Evolutionary conservation across 176 grass and related monocot genomes (phyloP), one percentile per base, ranked within the genome.

Genomic region (Eleusine coracana): DNA sequence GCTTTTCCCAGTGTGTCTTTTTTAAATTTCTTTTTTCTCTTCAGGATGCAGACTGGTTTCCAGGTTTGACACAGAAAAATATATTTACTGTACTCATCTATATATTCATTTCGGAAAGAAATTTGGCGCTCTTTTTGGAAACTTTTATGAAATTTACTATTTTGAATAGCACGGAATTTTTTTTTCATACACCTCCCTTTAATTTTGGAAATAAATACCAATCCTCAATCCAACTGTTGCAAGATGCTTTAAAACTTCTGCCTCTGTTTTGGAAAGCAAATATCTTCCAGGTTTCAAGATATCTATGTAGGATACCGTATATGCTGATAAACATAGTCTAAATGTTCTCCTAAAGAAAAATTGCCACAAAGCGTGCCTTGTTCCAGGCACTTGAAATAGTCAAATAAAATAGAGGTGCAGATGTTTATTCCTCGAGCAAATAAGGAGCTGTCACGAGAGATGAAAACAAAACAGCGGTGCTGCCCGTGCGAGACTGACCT

Each of bases 401-500:
- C 31, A 34, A 34, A 34, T 34, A 34, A 34, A 34, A 34, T 34
- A 34, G 31, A 34, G 31, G 6, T 44, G 44, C 18, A 66, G n/a
- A 12, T 23, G 10, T 8, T 68, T 73, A 36, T 36, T 66, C 59
- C 68, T 75, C 27, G 45, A 39, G 34, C n/a, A 42, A 84, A 74
- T 63, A 36, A 42, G 4, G 25, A 7, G 3, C 42, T 45, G 21
- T 60, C 77, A 68, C 70, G 77, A 29, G 84, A 36, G 36, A 45
- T 7, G 61, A 86, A 86, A 67, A 49, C 18, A 80, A 36, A 67
- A 81, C 77, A 68, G 70, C 77, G 84, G 84, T 68, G 77, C 76
- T 49, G 37, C 68, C 69, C 84, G 69, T 77, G 65, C 85, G 67
- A 17, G 36, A 8, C 52, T 50, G 75, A 17, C 31, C 31, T 59